phyloP scores from a whole-genome alignment of 352 stramenopile genomes.

The Phytophthora syringae region DNA sequence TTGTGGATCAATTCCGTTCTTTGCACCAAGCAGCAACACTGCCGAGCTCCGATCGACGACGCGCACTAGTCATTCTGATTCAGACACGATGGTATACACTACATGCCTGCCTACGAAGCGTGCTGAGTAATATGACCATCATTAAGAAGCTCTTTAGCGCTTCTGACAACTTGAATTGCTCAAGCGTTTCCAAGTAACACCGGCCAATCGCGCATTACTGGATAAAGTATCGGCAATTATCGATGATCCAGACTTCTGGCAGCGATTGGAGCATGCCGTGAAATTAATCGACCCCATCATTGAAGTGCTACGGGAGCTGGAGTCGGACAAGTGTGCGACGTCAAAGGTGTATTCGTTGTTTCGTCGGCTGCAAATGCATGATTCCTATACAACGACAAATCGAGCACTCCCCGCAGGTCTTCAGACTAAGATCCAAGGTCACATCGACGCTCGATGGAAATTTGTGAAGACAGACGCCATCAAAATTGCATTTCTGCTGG shows the following conservation, averaged over 20 bases:
- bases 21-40: background rate
- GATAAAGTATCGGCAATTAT: background rate
- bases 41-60: background rate
- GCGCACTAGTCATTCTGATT: slow-evolving; percentile 5
- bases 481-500: slow-evolving; percentile 13
- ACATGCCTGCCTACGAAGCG: slow-evolving; percentile 7
- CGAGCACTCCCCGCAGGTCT: slow-evolving; percentile 1
- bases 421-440: background rate
- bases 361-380: background rate
- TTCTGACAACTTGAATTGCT: slow-evolving; percentile 1
- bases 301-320: slow-evolving; percentile 3
- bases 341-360: slow-evolving; percentile 11
- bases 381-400: background rate
- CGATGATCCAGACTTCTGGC: background rate
- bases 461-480: slow-evolving; percentile 20
- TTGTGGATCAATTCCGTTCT: background rate
- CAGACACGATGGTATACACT: slow-evolving; percentile 15
- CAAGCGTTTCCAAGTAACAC: background rate
- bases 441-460: background rate
- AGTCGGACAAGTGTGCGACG: slow-evolving; percentile 6
- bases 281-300: slow-evolving; percentile 8
- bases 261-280: slow-evolving; percentile 4
- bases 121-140: slow-evolving; percentile 2
- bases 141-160: slow-evolving; percentile 11
- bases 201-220: background rate